These are phyloP conservation scores for Tolypocladium sp. DNA, from an alignment of 2,329 filamentous ascomycete species.

Conservation along the genomic window DNA sequence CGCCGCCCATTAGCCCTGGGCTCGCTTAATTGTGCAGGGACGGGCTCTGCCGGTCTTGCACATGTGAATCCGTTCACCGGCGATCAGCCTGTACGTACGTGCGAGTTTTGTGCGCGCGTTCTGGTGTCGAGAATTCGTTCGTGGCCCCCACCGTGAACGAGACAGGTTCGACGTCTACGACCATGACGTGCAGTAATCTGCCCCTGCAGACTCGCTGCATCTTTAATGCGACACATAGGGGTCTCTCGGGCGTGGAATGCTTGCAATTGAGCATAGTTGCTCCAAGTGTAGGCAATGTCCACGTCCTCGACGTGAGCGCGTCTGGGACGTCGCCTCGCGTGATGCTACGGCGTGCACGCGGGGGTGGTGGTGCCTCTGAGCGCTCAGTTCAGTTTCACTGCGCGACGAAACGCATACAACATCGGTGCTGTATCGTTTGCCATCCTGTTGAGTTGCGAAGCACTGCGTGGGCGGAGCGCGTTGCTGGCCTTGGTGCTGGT, in stretches of 20 bases:
- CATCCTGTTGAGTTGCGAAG: background rate
- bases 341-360: background rate
- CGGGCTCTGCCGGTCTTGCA: background rate
- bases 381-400: background rate
- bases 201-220: background rate
- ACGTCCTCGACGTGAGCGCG: background rate
- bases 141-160: background rate
- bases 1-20: background rate
- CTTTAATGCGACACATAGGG: background rate
- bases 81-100: background rate
- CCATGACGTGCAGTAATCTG: background rate
- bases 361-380: too few species aligned
- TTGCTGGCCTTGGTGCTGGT: background rate
- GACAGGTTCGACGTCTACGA: background rate
- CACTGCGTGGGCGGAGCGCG: background rate
- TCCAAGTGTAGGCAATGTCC: background rate
- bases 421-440: background rate
- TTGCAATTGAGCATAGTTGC: background rate
- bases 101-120: background rate
- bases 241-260: background rate
- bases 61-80: background rate
- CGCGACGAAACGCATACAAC: background rate
- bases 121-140: too few species aligned
- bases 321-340: background rate
- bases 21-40: background rate